Evolutionary conservation across 495 filamentous ascomycete genomes (phyloP).

Genomic region (Stereocaulon alpinum): DNA sequence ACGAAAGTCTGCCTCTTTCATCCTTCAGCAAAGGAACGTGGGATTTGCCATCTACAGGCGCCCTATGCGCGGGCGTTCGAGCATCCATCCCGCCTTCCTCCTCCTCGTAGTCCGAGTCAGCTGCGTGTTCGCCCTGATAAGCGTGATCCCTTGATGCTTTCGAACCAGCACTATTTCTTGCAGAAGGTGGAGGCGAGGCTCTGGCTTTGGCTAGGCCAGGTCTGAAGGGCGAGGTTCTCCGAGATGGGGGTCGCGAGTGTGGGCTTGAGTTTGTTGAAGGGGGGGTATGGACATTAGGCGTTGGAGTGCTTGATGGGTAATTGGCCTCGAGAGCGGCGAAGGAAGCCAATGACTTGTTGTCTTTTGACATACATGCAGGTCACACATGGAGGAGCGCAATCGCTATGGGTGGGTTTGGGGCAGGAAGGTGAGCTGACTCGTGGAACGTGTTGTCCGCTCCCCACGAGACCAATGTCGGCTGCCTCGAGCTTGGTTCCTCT

Average conservation of each 20-base stretch:
- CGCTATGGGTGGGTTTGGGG: constrained; percentile 11
- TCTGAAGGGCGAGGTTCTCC: constrained; percentile 19
- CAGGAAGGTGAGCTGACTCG: neutral
- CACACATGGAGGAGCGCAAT: constrained; percentile 21
- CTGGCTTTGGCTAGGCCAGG: constrained; percentile 10
- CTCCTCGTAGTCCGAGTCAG: constrained; percentile 21
- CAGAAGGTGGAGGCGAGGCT: constrained; percentile 14
- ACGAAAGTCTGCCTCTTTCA: constrained; percentile 39
- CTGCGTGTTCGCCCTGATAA: constrained; percentile 8
- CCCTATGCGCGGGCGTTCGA: constrained; percentile 37
- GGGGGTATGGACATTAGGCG: constrained; percentile 21
- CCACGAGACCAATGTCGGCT: too few species aligned
- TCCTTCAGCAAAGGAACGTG: constrained; percentile 48
- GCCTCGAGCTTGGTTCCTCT: too few species aligned
- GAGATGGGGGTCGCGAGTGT: constrained; percentile 16
- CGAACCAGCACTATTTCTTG: neutral
- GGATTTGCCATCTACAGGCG: constrained; percentile 40
- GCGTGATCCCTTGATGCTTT: constrained; percentile 6
- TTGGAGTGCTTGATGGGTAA: constrained; percentile 18
- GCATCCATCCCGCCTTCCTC: constrained; percentile 36
- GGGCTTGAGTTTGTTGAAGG: constrained; percentile 19
- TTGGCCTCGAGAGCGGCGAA: constrained; percentile 17
- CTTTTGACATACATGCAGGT: constrained; percentile 25
- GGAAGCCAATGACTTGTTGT: constrained; percentile 14
- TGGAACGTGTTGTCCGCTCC: too few species aligned